phyloP scores from a whole-genome alignment of 2,329 filamentous ascomycete genomes.

The Verruconis gallopava region DNA sequence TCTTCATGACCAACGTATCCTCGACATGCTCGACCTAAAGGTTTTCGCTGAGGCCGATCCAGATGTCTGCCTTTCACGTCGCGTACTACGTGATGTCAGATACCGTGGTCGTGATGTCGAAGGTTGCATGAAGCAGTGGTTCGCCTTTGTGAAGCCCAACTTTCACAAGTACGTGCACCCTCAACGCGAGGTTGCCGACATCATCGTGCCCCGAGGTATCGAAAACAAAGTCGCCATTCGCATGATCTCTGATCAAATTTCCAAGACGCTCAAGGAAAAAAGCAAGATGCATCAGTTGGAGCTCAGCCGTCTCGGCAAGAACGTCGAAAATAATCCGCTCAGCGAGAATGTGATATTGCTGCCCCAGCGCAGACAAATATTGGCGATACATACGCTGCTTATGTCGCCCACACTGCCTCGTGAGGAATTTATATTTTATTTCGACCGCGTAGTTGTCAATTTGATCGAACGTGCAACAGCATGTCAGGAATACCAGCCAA shows the following conservation, averaged over 20 bases:
- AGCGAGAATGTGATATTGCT: constrained; percentile 64
- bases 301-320: constrained; percentile 60
- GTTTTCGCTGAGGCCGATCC: constrained; percentile 92
- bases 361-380: constrained; percentile 64
- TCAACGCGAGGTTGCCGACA: constrained; percentile 76
- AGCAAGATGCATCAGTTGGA: constrained; percentile 71
- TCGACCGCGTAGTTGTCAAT: constrained; percentile 75
- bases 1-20: constrained; percentile 72
- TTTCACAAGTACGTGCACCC: constrained; percentile 90
- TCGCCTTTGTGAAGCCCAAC: constrained; percentile 89
- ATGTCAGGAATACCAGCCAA: constrained; percentile 43
- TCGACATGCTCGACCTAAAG: constrained; percentile 83
- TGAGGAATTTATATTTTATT: constrained; percentile 96
- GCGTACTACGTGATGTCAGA: constrained; percentile 80
- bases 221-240: constrained; percentile 89
- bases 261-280: constrained; percentile 75
- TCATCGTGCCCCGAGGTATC: constrained; percentile 89
- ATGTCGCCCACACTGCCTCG: constrained; percentile 64
- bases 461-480: constrained; percentile 54
- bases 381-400: constrained; percentile 81
- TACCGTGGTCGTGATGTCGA: constrained; percentile 85
- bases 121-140: constrained; percentile 97
- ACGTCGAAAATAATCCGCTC: constrained; percentile 57
- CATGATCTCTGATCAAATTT: constrained; percentile 90
- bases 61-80: constrained; percentile 80